These are phyloP conservation scores for Colletotrichum lentis DNA, from an alignment of 2,329 filamentous ascomycete species.

Conservation along the genomic window DNA sequence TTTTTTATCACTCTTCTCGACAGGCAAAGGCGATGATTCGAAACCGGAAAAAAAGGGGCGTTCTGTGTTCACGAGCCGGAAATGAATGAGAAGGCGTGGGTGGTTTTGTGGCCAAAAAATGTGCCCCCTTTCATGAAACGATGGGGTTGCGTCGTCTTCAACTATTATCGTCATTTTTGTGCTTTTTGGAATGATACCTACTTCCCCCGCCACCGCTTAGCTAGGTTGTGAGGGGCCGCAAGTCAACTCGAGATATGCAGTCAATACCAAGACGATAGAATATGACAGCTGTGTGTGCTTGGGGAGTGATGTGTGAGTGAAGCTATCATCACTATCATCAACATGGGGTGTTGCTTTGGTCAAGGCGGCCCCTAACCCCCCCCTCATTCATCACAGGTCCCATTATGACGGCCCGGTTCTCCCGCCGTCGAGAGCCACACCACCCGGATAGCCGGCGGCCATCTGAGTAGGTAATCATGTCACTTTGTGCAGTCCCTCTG, in stretches of 20 bases:
- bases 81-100: conserved; percentile 21
- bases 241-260: conserved; percentile 5
- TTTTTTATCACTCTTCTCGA: not conserved
- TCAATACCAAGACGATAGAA: not conserved
- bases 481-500: too few relatives aligned
- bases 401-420: too few relatives aligned
- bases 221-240: conserved; percentile 19
- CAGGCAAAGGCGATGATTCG: not conserved
- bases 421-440: too few relatives aligned
- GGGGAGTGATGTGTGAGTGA: not conserved
- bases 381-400: too few relatives aligned
- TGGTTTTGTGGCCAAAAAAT: conserved; percentile 24
- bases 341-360: too few relatives aligned
- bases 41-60: conserved; percentile 26
- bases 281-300: not conserved
- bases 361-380: too few relatives aligned
- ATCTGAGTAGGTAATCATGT: too few relatives aligned
- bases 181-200: conserved; percentile 37
- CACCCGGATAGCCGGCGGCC: too few relatives aligned
- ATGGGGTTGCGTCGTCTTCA: not conserved
- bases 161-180: not conserved
- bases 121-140: not conserved
- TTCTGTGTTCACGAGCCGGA: conserved; percentile 6
- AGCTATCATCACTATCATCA: not conserved
- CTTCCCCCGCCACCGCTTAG: not conserved